phyloP scores from a whole-genome alignment of 2,329 filamentous ascomycete species.

The Aspergillus arachidicola region DNA sequence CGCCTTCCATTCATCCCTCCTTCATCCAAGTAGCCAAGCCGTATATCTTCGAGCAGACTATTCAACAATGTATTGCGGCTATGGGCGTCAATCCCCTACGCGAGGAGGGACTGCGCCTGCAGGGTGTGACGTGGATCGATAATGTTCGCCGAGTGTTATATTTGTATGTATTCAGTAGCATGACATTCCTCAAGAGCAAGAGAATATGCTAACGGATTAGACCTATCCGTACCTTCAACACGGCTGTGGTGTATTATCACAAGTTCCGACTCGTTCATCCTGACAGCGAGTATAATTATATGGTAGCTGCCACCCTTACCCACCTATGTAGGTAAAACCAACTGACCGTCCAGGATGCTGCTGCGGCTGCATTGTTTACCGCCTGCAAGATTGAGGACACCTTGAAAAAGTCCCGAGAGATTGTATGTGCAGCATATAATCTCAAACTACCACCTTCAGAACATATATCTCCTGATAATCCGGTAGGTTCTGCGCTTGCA shows the following conservation, averaged over 20 bases:
- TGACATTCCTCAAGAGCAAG: not conserved
- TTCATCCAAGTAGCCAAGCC: slow-evolving; percentile 69
- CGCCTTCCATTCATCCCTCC: slow-evolving; percentile 60
- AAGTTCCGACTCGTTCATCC: slow-evolving; percentile 84
- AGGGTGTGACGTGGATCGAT: slow-evolving; percentile 88
- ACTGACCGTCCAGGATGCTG: slow-evolving; percentile 66
- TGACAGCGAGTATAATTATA: slow-evolving; percentile 81
- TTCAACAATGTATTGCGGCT: slow-evolving; percentile 71
- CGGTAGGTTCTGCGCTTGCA: slow-evolving; percentile 53
- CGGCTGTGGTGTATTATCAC: slow-evolving; percentile 90
- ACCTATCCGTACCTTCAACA: slow-evolving; percentile 88
- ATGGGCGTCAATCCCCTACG: slow-evolving; percentile 73
- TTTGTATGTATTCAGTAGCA: slow-evolving; percentile 59
- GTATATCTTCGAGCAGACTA: slow-evolving; percentile 79
- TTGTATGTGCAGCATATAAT: slow-evolving; percentile 88
- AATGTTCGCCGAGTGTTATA: slow-evolving; percentile 76
- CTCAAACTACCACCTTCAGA: slow-evolving; percentile 71
- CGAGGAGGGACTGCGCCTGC: slow-evolving; percentile 78
- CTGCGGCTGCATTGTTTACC: slow-evolving; percentile 83
- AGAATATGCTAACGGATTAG: slow-evolving; percentile 45
- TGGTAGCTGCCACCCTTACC: slow-evolving; percentile 38
- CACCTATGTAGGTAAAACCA: not conserved
- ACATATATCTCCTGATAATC: slow-evolving; percentile 76
- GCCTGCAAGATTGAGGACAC: slow-evolving; percentile 98
- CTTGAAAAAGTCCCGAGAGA: slow-evolving; percentile 92